Evolutionary conservation across 2,329 filamentous ascomycete genomes (phyloP), one percentile per base, ranked within the genome.

Genomic region (Fusarium decemcellulare): DNA sequence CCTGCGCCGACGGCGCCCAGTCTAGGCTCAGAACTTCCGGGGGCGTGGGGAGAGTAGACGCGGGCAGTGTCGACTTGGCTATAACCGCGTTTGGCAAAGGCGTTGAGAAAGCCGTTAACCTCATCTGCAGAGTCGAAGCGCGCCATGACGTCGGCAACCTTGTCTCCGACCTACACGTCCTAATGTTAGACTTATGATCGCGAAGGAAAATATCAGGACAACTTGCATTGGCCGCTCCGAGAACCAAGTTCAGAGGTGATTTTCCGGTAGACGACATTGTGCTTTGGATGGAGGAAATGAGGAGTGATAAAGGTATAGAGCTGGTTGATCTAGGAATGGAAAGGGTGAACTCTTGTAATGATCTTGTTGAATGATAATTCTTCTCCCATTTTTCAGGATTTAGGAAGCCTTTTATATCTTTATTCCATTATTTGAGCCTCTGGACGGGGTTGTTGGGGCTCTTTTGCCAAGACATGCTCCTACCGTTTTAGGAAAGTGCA

Each of bases 31-130:
- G 73, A 76, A 2, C 63, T 72, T 6, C 72, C 73, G 1, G 71
- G 71, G 2, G 74, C 75, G 1, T 63, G 55, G 2, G 71, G 69
- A 0, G 76, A 72, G 66, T 82, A 82, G 15, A 59, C 63, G n/a
- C 77, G 75, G 0, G 74, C 75, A 2, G 77, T 81, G 55, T 81
- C 79, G 12, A 81, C 18, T 2, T 75, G 65, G 30, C 54, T 61
- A 37, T 76, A 71, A 14, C 79, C 79, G 8, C 71, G 74, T 2
- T 61, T 66, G 30, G 66, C 56, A 63, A 68, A 73, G 23, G 50
- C 51, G 4, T 71, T 16, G 15, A 74, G 48, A 9, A 74, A 66
- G 1, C 30, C 62, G 0, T 72, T 72, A 0, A 80, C 75, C 34
- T 81, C 59, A 7, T 76, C 65, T 0, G 67, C 67, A 8, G 42